Evolutionary conservation across 768 basidiomycete genomes (phyloP), one percentile per base, ranked within the genome.

Genomic region (Neoboletus brunneissimus): DNA sequence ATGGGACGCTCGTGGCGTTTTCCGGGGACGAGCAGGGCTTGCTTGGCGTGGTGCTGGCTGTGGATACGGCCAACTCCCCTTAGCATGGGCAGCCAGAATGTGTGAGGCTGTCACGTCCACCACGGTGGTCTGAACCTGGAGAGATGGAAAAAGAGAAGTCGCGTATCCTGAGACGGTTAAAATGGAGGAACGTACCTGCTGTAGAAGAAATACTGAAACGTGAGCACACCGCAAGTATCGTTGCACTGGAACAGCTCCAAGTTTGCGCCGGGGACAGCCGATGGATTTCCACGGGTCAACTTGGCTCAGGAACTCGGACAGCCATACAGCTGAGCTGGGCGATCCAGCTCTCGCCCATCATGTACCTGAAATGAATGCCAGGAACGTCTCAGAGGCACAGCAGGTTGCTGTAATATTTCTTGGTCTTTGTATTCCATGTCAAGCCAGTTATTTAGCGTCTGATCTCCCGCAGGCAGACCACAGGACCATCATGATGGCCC

Each of bases 51-150:
- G 72, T 77, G 77, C 72, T 74, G 79, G 74, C 80, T 81, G 75
- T 73, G 77, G 72, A 77, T 73, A 73, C 79, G 75, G 67, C 77
- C 72, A 67, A 75, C 79, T 75, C 81, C 81, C 82, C 80, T 83
- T 74, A 84, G 86, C 87, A 89, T 89, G 82, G 82, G 84, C 84
- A 83, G 80, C 77, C 78, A 77, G 78, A 64, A 62, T 55, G 71
- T 60, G 64, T 62, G 67, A 63, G 71, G 65, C 65, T 61, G 66
- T 65, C 72, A 64, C 66, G 67, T 67, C 67, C 67, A 67, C 72
- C 73, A 69, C 72, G 69, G 72, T 72, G 69, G 61, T 64, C 67
- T 74, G 55, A 56, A 60, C 49, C 58, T 54, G 51, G n/a, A 25
- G 43, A 11, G 41, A 35, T 10, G 4, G 35, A 53, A 37, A 50